These are phyloP conservation scores for Aspergillus versicolor DNA, from an alignment of 2,329 filamentous ascomycete genomes.

Conservation along the genomic window DNA sequence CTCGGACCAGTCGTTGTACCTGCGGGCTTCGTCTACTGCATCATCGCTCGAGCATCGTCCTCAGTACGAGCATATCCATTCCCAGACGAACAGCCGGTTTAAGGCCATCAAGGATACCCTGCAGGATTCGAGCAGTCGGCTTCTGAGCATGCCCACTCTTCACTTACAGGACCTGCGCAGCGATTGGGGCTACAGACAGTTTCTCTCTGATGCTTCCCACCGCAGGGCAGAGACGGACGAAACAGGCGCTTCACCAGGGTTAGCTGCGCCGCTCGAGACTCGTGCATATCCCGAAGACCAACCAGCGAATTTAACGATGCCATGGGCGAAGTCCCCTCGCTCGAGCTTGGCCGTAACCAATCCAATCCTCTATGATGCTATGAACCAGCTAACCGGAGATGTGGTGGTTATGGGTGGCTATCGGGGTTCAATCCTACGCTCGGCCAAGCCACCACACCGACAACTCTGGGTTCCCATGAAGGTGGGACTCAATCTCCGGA, in stretches of 20 bases:
- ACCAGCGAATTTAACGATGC: not conserved
- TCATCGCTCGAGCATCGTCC: constrained; percentile 84
- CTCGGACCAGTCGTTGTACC: constrained; percentile 73
- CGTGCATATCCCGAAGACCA: not conserved
- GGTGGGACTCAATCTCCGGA: constrained; percentile 84
- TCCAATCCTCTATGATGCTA: constrained; percentile 55
- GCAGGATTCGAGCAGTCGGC: constrained; percentile 75
- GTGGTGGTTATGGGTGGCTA: constrained; percentile 88
- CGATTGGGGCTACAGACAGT: constrained; percentile 36
- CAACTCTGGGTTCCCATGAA: constrained; percentile 94
- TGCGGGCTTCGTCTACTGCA: constrained; percentile 72
- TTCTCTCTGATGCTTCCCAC: constrained; percentile 29
- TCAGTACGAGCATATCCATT: constrained; percentile 74
- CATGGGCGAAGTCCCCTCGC: constrained; percentile 21
- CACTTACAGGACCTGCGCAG: constrained; percentile 39
- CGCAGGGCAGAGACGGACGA: constrained; percentile 15
- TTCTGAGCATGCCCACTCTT: constrained; percentile 49
- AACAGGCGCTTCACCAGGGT: not conserved
- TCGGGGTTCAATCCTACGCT: constrained; percentile 83
- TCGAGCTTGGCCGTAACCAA: constrained; percentile 28
- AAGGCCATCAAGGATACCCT: constrained; percentile 89
- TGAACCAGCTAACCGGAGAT: constrained; percentile 76
- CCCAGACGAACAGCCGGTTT: constrained; percentile 82
- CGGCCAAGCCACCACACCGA: constrained; percentile 76
- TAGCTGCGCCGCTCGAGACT: not conserved